These are phyloP conservation scores for Rutstroemia sp. DNA, from an alignment of 2,329 filamentous ascomycete genomes.

Conservation along the genomic window DNA sequence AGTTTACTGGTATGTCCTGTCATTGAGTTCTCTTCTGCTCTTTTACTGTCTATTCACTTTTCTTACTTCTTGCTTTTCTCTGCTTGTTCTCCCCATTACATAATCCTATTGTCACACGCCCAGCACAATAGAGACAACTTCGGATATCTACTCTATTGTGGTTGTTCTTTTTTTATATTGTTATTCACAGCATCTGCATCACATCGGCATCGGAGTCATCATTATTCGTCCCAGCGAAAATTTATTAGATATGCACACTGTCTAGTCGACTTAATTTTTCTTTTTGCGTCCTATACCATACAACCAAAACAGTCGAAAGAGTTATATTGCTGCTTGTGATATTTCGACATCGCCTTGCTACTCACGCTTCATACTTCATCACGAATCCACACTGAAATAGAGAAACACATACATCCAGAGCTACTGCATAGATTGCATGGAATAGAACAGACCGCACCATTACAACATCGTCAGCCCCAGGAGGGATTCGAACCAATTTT, in stretches of 20 bases:
- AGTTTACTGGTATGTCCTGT: background rate
- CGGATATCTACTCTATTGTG: constrained; percentile 1
- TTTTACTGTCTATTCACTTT: background rate
- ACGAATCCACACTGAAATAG: background rate
- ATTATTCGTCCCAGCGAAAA: too few species aligned
- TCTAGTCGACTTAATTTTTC: constrained; percentile 7
- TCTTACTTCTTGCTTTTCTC: background rate
- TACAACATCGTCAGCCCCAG: background rate
- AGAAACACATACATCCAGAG: background rate
- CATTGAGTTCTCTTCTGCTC: background rate
- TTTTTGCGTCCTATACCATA: background rate
- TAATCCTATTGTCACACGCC: background rate
- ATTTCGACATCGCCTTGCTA: background rate
- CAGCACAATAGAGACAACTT: background rate
- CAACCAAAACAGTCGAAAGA: background rate
- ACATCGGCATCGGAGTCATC: too few species aligned
- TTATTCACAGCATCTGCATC: background rate
- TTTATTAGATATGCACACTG: too few species aligned
- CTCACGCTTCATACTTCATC: background rate
- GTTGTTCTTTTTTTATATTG: background rate
- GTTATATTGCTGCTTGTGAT: background rate
- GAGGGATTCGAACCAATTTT: too few species aligned
- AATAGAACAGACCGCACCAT: background rate
- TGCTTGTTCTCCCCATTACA: background rate
- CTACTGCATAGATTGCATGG: constrained; percentile 2